These are phyloP conservation scores for Linderina pennispora DNA, from an alignment of 192 early-diverging fungal genomes.

Conservation along the genomic window DNA sequence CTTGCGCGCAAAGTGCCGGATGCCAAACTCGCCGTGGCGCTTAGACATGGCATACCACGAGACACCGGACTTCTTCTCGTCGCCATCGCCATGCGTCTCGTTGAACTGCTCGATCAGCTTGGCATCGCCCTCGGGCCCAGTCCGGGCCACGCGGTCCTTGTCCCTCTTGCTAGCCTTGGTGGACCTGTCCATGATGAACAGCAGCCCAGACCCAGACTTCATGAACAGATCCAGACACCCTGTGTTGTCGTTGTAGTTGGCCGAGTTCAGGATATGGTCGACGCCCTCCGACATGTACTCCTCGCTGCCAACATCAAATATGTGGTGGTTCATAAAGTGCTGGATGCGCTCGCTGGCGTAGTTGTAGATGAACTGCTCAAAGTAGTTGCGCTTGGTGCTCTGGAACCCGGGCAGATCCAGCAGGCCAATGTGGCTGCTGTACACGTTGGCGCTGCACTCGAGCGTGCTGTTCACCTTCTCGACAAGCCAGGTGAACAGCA, in stretches of 20 bases:
- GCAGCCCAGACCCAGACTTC: conserved; percentile 64
- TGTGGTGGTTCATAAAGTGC: conserved; percentile 61
- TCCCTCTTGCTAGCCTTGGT: conserved; percentile 43
- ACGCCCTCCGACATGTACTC: conserved; percentile 63
- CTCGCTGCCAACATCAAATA: conserved; percentile 64
- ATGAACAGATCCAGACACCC: conserved; percentile 72
- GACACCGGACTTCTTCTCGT: conserved; percentile 12
- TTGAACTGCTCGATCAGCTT: conserved; percentile 32
- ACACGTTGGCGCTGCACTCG: conserved; percentile 54
- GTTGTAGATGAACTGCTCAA: conserved; percentile 69
- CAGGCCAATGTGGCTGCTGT: conserved; percentile 77
- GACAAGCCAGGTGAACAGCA: conserved; percentile 77
- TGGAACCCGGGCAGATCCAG: conserved; percentile 85
- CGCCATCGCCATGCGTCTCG: conserved; percentile 17
- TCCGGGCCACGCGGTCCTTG: conserved; percentile 26
- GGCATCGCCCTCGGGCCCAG: conserved; percentile 30
- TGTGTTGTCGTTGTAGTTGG: conserved; percentile 59
- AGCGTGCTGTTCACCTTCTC: conserved; percentile 77
- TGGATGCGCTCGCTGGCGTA: conserved; percentile 87
- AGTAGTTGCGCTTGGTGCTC: conserved; percentile 47
- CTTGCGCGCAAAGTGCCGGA: conserved; percentile 74
- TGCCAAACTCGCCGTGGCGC: conserved; percentile 56
- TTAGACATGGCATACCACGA: conserved; percentile 25
- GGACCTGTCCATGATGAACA: conserved; percentile 70
- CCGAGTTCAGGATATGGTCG: conserved; percentile 46